Evolutionary conservation across 2,329 filamentous ascomycete genomes (phyloP), one percentile per base, ranked within the genome.

Genomic region (Aurifilum marmelostoma): DNA sequence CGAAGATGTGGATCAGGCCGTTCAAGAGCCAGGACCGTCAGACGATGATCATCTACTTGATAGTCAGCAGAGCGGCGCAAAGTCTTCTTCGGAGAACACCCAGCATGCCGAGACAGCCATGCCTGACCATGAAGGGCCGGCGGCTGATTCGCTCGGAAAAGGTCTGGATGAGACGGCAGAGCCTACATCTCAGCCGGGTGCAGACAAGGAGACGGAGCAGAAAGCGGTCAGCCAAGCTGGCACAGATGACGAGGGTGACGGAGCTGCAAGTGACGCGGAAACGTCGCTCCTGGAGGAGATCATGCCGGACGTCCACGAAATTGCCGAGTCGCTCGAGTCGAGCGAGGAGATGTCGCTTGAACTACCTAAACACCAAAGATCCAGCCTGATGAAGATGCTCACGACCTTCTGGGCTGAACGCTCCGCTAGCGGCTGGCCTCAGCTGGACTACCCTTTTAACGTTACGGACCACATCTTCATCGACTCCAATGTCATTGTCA

Each of bases 361-460:
- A 74, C 85, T 99, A 16, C 93, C 94, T 1, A 97, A 93, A 75
- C 93, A 98, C 76, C 93, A 97, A 76, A 96, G 95, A 79, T 94
- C 90, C 68, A 97, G 94, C 60, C 83, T 98, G 73, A 91, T 99
- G 88, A 97, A 97, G 77, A 94, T 97, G 83, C 85, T 99, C 60
- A 96, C 94, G 21, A 97, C 95, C 75, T 99, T 99, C 79, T 99
- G 96, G 96, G 97, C 96, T 2, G 97, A 99, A 80, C 89, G 96
- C 66, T 98, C 96, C 62, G 93, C 97, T 32, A 97, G 94, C 78
- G 94, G 95, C 50, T 99, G 96, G 96, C 87, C 91, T 7, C 88
- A 91, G 29, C 86, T 99, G 27, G 96, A 99, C 67, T 99, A 99
- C 75, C 97, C 97, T 3, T 87, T 98, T 72, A 92, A 88, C 73